A percentile compares a stretch with the other conserved stretches of the same genome.
These are phyloP conservation scores for Apiotrichum domesticum DNA, from an alignment of 1,284 basidiomycete species.

Conservation along the genomic window DNA sequence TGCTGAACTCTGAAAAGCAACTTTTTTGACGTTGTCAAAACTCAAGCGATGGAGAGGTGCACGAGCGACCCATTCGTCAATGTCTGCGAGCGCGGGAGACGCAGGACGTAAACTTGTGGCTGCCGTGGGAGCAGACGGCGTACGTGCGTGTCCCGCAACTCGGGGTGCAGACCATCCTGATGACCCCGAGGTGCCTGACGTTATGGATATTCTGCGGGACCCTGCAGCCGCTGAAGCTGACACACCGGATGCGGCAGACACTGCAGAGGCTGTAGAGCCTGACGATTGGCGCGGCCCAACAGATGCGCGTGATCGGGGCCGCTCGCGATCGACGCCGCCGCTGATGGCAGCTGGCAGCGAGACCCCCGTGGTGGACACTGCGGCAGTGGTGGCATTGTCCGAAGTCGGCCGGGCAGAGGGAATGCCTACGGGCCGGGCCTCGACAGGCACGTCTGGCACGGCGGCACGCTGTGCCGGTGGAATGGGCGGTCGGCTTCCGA, in stretches of 20 bases:
- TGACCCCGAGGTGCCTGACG: slow-evolving; percentile 1
- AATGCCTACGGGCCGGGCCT: no score
- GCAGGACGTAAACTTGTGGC: background rate
- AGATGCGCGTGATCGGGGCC: no score
- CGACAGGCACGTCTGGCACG: background rate
- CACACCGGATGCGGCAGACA: background rate
- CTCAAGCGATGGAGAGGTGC: slow-evolving; percentile 9
- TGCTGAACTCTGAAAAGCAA: slow-evolving; percentile 11
- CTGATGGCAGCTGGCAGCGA: no score
- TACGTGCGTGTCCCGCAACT: background rate
- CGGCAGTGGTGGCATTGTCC: no score
- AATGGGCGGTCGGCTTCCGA: background rate
- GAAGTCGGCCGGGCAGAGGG: no score
- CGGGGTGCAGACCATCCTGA: background rate
- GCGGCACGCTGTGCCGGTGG: background rate
- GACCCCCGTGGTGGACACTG: no score
- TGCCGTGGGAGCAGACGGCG: background rate
- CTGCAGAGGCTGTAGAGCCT: background rate
- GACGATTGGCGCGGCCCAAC: no score
- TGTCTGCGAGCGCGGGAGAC: background rate
- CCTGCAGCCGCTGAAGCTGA: background rate
- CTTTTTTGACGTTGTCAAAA: slow-evolving; percentile 17
- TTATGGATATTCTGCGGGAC: background rate
- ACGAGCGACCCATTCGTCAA: slow-evolving; percentile 5
- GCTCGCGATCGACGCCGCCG: no score